Percentiles rank a stretch among this genome's conserved stretches.
phyloP scores from a whole-genome alignment of 1,284 basidiomycete species.

The Somion occarium region DNA sequence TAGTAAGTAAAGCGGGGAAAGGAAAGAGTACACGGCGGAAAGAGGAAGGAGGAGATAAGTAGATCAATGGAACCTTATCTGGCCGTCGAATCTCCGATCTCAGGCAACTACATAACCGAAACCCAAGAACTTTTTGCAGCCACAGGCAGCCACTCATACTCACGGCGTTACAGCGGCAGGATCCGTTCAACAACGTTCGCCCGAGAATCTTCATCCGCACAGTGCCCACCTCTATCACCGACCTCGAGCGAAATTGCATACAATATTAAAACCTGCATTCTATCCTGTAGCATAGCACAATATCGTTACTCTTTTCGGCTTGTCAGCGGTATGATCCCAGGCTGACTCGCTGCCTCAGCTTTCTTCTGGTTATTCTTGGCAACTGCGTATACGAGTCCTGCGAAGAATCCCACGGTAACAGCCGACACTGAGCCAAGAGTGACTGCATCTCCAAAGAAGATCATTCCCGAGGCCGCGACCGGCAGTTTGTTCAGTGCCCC shows the following conservation, averaged over 20 bases:
- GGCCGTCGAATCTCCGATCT: neutral
- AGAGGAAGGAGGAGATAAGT: slow-evolving; percentile 1
- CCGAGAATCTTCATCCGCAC: too few relatives aligned
- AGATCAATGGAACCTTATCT: slow-evolving; percentile 9
- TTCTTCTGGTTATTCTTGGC: slow-evolving; percentile 89
- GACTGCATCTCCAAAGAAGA: slow-evolving; percentile 91
- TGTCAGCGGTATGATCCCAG: slow-evolving; percentile 57
- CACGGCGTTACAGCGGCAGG: neutral
- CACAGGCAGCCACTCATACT: neutral
- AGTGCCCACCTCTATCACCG: neutral
- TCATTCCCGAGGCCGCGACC: slow-evolving; percentile 93
- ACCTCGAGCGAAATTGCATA: too few relatives aligned
- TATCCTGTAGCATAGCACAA: neutral
- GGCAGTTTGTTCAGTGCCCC: slow-evolving; percentile 98
- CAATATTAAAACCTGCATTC: too few relatives aligned
- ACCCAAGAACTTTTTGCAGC: neutral
- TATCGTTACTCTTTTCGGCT: neutral
- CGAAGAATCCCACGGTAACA: slow-evolving; percentile 86
- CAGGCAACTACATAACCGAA: neutral
- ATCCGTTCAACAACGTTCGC: too few relatives aligned
- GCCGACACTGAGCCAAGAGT: slow-evolving; percentile 88
- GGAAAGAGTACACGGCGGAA: neutral
- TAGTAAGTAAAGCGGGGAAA: neutral
- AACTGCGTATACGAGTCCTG: slow-evolving; percentile 85
- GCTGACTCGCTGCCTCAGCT: slow-evolving; percentile 42